These are phyloP conservation scores for Colletotrichum sp. DNA, from an alignment of 2,329 filamentous ascomycete genomes.

Conservation along the genomic window DNA sequence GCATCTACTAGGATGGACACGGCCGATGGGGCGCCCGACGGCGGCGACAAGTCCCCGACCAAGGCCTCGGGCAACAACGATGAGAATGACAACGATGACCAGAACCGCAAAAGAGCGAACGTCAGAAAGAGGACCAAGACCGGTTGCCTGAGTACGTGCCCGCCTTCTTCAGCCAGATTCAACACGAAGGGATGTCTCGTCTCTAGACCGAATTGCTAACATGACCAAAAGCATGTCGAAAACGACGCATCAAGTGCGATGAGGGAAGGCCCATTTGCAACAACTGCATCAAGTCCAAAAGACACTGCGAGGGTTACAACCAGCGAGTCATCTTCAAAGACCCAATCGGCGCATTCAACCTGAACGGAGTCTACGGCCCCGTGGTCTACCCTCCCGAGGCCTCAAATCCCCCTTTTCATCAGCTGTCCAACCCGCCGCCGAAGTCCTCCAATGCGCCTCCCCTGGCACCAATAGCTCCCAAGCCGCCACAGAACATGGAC, in stretches of 20 bases:
- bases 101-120: slow-evolving; percentile 50
- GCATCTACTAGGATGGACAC: slow-evolving; percentile 32
- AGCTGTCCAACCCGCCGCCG: slow-evolving; percentile 44
- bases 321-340: slow-evolving; percentile 83
- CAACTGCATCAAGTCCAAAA: slow-evolving; percentile 87
- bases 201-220: not conserved
- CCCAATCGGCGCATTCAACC: slow-evolving; percentile 63
- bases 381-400: slow-evolving; percentile 50
- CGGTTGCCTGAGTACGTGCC: slow-evolving; percentile 79
- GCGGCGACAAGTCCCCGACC: slow-evolving; percentile 30
- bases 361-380: slow-evolving; percentile 46
- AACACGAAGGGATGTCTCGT: not conserved
- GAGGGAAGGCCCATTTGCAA: slow-evolving; percentile 83
- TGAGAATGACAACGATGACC: slow-evolving; percentile 42
- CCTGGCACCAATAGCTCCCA: slow-evolving; percentile 56
- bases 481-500: slow-evolving; percentile 44
- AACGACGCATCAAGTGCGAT: slow-evolving; percentile 95
- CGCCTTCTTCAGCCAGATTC: not conserved
- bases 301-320: slow-evolving; percentile 83
- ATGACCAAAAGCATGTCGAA: slow-evolving; percentile 74
- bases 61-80: slow-evolving; percentile 37
- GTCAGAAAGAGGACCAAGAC: slow-evolving; percentile 84
- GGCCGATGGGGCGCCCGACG: slow-evolving; percentile 25
- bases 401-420: slow-evolving; percentile 50
- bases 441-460: slow-evolving; percentile 42